Conservation (phyloP, 768 basidiomycete species). For the Boletus rubroflammeus region DNA sequence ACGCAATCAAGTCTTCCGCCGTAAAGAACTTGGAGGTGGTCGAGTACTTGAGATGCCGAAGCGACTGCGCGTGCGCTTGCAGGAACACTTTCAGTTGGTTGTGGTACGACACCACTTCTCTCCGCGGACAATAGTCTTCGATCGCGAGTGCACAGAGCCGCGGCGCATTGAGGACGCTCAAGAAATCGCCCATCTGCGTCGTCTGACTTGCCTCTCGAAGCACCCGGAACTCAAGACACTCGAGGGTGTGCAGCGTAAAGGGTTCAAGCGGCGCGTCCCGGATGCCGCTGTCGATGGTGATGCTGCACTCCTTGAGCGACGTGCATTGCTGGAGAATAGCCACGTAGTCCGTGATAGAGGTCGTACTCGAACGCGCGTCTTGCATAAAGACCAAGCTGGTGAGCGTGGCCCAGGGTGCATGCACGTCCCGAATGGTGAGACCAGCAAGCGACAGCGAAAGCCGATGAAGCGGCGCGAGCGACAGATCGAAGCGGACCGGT, state of each 20-base stretch:
- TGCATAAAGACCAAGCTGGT: slow-evolving; percentile 25
- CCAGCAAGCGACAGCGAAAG: slow-evolving; percentile 21
- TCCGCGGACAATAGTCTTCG: slow-evolving; percentile 17
- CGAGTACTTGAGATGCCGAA: slow-evolving; percentile 14
- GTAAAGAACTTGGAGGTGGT: slow-evolving; percentile 18
- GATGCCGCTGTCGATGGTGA: slow-evolving; percentile 11
- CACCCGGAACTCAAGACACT: slow-evolving; percentile 14
- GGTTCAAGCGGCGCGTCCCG: slow-evolving; percentile 8
- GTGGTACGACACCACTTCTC: slow-evolving; percentile 13
- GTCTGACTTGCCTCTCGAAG: slow-evolving; percentile 16
- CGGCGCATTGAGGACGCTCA: slow-evolving; percentile 14
- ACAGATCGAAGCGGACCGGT: slow-evolving; percentile 14
- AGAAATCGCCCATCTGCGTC: slow-evolving; percentile 18
- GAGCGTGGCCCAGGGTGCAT: slow-evolving; percentile 15
- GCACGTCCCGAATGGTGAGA: slow-evolving; percentile 16
- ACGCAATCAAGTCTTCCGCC: slow-evolving; percentile 15
- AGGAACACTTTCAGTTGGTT: slow-evolving; percentile 16
- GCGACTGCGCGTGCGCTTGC: slow-evolving; percentile 4
- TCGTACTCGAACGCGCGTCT: slow-evolving; percentile 17
- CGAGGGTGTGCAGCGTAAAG: slow-evolving; percentile 17
- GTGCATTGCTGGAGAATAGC: slow-evolving; percentile 18
- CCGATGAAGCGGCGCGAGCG: slow-evolving; percentile 9
- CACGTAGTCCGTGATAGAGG: slow-evolving; percentile 21
- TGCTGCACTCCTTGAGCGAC: slow-evolving; percentile 20
- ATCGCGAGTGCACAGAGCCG: slow-evolving; percentile 14